Evolutionary conservation across 345 rosid genomes (phyloP), one percentile per base, ranked within the genome.

Genomic region (Sonneratia caseolaris): DNA sequence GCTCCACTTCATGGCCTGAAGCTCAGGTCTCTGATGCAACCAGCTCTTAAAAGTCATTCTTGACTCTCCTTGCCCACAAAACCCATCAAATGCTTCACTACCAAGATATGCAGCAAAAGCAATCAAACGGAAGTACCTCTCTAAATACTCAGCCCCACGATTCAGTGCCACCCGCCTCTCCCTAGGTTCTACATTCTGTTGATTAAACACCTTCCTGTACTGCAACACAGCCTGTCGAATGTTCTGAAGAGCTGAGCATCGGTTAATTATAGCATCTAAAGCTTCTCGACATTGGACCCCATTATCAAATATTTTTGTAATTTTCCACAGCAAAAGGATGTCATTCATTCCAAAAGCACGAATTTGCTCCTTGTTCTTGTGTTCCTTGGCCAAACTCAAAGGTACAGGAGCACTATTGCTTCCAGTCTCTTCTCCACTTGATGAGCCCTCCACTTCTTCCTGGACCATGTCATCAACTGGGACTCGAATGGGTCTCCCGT

Each of bases 61-160:
- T 66, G 81, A 71, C 72, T 83, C 86, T 76, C 96, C 97, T 83
- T 87, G 90, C 61, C 83, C 88, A 78, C 93, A 91, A 73, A 86
- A 90, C 66, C 89, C 96, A 80, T 95, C 97, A 80, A 90, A 89
- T 75, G 94, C 91, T 80, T 87, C 86, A 78, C 97, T 91, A 77
- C 99, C 99, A 73, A 94, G 92, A 83, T 95, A 95, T 35, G 99
- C 96, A 45, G 99, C 93, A 80, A 95, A 91, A 24, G 99, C 95
- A 85, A 94, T 94, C 82, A 94, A 83, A 62, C 88, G 88, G 69
- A 91, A 94, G 77, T 94, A 91, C 71, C 97, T 76, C 79, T 94
- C 97, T 81, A 94, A 81, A 75, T 91, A 91, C 75, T 94, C 98
- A 76, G 98, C 99, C 42, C 97, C 99, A 40, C 97, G 97, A 74